Evolutionary conservation across 352 stramenopile species (phyloP).

Genomic region (Globisporangium emineosum): DNA sequence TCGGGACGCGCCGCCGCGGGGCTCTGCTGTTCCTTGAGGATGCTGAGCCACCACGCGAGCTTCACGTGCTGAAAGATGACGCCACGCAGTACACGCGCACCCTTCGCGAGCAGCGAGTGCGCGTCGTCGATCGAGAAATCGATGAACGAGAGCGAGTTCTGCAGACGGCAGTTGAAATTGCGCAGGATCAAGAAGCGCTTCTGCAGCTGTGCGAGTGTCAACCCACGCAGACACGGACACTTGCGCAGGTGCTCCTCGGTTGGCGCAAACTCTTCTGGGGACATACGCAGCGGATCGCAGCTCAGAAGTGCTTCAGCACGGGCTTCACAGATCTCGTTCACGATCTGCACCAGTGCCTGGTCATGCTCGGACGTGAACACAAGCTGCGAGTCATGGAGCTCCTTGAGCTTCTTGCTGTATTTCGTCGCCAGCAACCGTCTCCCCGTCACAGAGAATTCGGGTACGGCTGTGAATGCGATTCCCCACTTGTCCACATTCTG

Average conservation of each 20-base stretch:
- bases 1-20: slow-evolving; percentile 74
- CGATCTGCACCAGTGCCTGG: slow-evolving; percentile 70
- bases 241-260: slow-evolving; percentile 60
- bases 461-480: slow-evolving; percentile 81
- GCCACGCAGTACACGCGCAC: slow-evolving; percentile 53
- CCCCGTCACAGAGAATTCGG: slow-evolving; percentile 81
- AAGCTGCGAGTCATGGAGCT: slow-evolving; percentile 62
- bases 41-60: slow-evolving; percentile 84
- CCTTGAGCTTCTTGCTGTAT: slow-evolving; percentile 57
- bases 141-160: slow-evolving; percentile 85
- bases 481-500: slow-evolving; percentile 72
- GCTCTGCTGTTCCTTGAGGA: slow-evolving; percentile 85
- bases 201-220: slow-evolving; percentile 60
- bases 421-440: slow-evolving; percentile 68
- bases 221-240: slow-evolving; percentile 38
- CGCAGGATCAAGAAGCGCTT: slow-evolving; percentile 82
- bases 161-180: slow-evolving; percentile 86
- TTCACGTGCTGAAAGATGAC: slow-evolving; percentile 88
- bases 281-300: slow-evolving; percentile 83
- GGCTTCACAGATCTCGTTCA: slow-evolving; percentile 83
- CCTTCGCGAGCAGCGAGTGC: slow-evolving; percentile 58
- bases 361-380: slow-evolving; percentile 69
- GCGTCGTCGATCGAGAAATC: slow-evolving; percentile 72
- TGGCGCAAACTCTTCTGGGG: slow-evolving; percentile 72
- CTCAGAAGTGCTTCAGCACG: slow-evolving; percentile 70